Base-by-base conservation (phyloP, 2,329 filamentous ascomycete species). In the Hortaea werneckii region DNA sequence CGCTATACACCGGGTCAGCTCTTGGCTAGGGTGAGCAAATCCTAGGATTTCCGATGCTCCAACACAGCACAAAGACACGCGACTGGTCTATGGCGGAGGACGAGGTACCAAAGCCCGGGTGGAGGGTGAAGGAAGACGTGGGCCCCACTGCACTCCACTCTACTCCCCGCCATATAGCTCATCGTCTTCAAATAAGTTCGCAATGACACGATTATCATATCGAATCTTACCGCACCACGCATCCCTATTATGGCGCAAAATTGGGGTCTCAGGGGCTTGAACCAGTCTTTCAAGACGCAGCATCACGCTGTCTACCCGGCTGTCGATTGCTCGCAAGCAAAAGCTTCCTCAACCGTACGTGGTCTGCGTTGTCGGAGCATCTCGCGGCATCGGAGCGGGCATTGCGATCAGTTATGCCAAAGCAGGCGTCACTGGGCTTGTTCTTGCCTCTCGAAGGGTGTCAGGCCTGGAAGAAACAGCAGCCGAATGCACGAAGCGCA, bases 321-420 rank as follows among this genome's bases (percentile, higher is more conserved):
- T 13, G 9, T 40, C 26, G 28, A 26, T 10, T 29, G 10, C 40
- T 10, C n/a, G n/a, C 29, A 13, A 34, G 29, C 7, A 12, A 28
- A 34, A 35, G 13, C 41, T 43, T 12, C 32, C 41, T 11, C 28
- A 5, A n/a, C 41, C 32, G 8, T 43, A 35, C 41, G 30, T 26
- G 8, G 29, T 43, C 30, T 43, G 41, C 13, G 35, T 68, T 20
- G 51, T 67, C n/a, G 65, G 65, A 8, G 65, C 63, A 5, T 60
- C 59, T 29, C 54, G 61, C 27, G 64, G 63, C 12, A 65, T 67
- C 11, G 65, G 64, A 8, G 56, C 62, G 5, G 58, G 59, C 6
- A 56, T 67, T 28, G 64, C 63, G 10, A 48, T 54, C 27, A 47
- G 58, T 28, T 68, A 64, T 51, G 62, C 63, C 8, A 51, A 55